Conservation (phyloP, 2,329 filamentous ascomycete species). For the Sarocladium strictum region DNA sequence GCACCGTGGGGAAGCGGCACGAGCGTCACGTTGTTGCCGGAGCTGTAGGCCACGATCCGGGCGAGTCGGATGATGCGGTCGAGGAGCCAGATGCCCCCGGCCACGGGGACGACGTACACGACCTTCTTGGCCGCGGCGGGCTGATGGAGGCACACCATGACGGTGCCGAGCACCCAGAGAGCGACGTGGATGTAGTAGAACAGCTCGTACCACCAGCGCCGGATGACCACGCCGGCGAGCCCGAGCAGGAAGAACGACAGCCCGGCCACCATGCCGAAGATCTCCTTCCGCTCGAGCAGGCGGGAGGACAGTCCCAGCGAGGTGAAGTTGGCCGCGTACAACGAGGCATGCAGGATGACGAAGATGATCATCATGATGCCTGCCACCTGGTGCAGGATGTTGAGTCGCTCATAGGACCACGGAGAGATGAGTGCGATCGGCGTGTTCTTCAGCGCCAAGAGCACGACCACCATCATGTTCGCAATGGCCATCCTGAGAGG, state of each 20-base stretch:
- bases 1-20: constrained; percentile 47
- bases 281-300: constrained; percentile 31
- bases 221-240: constrained; percentile 35
- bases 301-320: constrained; percentile 18
- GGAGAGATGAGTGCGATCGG: constrained; percentile 46
- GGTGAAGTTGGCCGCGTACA: constrained; percentile 37
- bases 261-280: constrained; percentile 43
- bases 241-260: constrained; percentile 38
- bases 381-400: constrained; percentile 48
- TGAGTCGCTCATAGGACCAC: constrained; percentile 54
- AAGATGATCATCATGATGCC: constrained; percentile 43
- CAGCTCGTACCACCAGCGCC: constrained; percentile 46
- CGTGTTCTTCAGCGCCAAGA: constrained; percentile 53
- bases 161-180: constrained; percentile 42
- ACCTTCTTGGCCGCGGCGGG: constrained; percentile 37
- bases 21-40: constrained; percentile 47
- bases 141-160: constrained; percentile 46
- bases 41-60: constrained; percentile 37
- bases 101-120: constrained; percentile 34
- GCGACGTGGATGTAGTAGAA: constrained; percentile 49
- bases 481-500: constrained; percentile 33
- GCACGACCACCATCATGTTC: constrained; percentile 47
- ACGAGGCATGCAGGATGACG: constrained; percentile 38
- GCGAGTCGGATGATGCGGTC: constrained; percentile 44
- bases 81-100: constrained; percentile 40